A percentile compares a stretch with the other conserved stretches of the same genome.
phyloP scores from a whole-genome alignment of 75 land plant species.

The Cupressus sempervirens region DNA sequence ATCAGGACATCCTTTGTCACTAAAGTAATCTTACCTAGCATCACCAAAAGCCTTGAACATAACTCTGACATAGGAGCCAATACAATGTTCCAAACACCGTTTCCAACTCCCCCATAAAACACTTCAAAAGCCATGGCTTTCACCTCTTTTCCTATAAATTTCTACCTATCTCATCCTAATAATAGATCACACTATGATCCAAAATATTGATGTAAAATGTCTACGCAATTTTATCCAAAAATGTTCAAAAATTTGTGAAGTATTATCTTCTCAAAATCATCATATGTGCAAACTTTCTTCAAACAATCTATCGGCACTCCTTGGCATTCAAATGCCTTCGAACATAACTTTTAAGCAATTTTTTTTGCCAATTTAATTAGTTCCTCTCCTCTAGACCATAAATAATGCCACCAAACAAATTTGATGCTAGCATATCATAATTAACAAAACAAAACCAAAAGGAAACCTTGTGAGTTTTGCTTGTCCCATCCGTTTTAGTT shows the following conservation, averaged over 20 bases:
- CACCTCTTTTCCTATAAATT: background rate
- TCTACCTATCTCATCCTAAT: background rate
- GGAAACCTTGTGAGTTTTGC: background rate
- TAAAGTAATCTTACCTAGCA: constrained; percentile 4
- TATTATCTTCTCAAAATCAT: no score
- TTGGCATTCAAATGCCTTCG: background rate
- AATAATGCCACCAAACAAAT: background rate
- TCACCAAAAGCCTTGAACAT: constrained; percentile 18
- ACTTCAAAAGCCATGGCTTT: background rate
- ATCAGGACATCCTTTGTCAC: constrained; percentile 22
- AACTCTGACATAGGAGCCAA: constrained; percentile 34
- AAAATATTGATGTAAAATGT: no score
- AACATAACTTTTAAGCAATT: background rate
- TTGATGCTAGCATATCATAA: background rate
- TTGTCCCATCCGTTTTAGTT: no score
- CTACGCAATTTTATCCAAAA: no score
- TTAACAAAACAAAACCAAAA: background rate
- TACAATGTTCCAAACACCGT: no score
- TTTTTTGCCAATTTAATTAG: no score
- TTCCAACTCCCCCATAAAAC: constrained; percentile 15
- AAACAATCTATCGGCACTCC: no score
- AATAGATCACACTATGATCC: no score
- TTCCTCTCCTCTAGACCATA: background rate
- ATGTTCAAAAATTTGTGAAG: no score
- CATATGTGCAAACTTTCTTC: no score